Evolutionary conservation across 805 yeast genomes (phyloP), one percentile per base, ranked within the genome.

Genomic region (Vanderwaltozyma verrucispora): DNA sequence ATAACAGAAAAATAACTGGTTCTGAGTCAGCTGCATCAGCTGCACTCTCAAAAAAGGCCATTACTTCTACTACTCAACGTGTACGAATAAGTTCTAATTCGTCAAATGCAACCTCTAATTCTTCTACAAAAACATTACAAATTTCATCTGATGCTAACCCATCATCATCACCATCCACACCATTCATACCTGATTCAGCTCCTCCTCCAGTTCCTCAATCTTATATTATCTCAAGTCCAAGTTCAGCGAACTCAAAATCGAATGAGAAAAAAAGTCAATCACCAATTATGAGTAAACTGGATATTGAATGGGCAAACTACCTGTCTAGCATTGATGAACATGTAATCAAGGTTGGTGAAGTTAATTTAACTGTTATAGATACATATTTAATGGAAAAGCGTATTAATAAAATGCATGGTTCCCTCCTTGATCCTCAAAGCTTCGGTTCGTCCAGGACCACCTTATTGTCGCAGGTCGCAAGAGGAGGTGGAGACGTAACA

Each of bases 321-420:
- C 57, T 81, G 43, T 61, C 56, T 17, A 73, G 71, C 48, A 58
- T 67, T 1, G 76, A 77, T 35, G 92, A 81, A 49, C 64, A 86
- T 39, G 68, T 80, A 1, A 39, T 77, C 33, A 73, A 68, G 42
- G 69, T 68, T 23, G 84, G 81, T 1, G 71, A 74, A 23, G 68
- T 76, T 4, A 60, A 64, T 28, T 71, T 72, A 2, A 57, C 64
- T 5, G 59, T 63, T 35, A 61, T 69, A 8, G 51, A 63, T 2
- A 71, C 75, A 0, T 77, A 70, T 5, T 33, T 42, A 0, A 68
- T 81, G 44, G 85, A 79, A 43, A 74, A 65, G 54, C 47, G 45
- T 21, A 29, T 57, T 3, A 23, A 20, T 25, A 77, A 68, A 41
- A 66, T 68, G 41, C 71, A 64, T 45, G 84, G 84, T 0, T 60